Percentiles rank a stretch among this genome's conserved stretches.
phyloP scores from a whole-genome alignment of 768 basidiomycete species.

The Hericium erinaceus region DNA sequence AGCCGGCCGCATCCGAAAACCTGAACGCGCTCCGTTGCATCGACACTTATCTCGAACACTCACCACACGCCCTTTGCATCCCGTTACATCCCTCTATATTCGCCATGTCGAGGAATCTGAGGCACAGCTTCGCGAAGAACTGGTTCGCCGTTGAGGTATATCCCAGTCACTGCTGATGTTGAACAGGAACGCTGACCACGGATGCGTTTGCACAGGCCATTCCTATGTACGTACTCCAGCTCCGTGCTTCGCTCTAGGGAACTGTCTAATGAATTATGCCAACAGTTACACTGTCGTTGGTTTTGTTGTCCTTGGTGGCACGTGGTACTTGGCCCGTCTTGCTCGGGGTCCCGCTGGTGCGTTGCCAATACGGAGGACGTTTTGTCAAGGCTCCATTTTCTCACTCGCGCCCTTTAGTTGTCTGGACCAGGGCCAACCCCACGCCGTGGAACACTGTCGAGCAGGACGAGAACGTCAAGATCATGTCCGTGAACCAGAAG shows the following conservation, averaged over 20 bases:
- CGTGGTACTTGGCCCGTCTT: slow-evolving; percentile 35
- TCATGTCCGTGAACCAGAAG: slow-evolving; percentile 60
- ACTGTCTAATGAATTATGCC: neutral
- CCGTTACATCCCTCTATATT: neutral
- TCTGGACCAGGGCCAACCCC: slow-evolving; percentile 67
- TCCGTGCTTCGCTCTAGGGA: neutral
- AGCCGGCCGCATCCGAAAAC: neutral
- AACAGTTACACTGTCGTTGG: slow-evolving; percentile 42
- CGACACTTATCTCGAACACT: neutral
- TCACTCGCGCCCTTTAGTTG: slow-evolving; percentile 26
- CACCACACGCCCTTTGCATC: neutral
- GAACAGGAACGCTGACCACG: neutral
- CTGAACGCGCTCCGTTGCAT: neutral
- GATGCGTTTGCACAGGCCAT: slow-evolving; percentile 7
- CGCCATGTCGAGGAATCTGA: slow-evolving; percentile 1
- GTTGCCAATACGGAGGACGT: slow-evolving; percentile 5
- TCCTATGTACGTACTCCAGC: slow-evolving; percentile 9
- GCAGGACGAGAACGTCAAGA: slow-evolving; percentile 64
- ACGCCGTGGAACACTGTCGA: slow-evolving; percentile 84
- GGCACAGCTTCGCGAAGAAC: slow-evolving; percentile 10
- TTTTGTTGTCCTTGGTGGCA: slow-evolving; percentile 29
- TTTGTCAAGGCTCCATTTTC: neutral
- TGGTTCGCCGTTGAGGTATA: slow-evolving; percentile 16
- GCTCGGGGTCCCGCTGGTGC: slow-evolving; percentile 34
- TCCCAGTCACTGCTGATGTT: neutral